Evolutionary conservation across 2,329 filamentous ascomycete genomes (phyloP).

Genomic region (Penicillium oxalicum): DNA sequence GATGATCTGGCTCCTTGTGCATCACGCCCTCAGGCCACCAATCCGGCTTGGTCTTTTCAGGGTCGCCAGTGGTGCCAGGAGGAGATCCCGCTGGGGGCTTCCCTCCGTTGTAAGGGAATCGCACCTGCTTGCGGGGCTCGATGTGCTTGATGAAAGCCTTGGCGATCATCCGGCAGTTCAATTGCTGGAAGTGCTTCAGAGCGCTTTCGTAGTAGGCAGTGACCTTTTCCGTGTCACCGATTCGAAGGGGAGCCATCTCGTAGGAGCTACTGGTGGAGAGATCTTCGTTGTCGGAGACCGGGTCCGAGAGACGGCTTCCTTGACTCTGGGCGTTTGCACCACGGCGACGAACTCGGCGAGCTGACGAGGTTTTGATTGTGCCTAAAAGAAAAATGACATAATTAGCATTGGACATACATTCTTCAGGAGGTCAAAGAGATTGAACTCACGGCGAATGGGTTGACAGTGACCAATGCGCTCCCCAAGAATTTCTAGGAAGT

Average conservation of each 20-base stretch:
- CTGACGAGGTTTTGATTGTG: conserved; percentile 12
- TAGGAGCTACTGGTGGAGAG: conserved; percentile 15
- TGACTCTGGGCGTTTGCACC: conserved; percentile 18
- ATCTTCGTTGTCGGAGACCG: conserved; percentile 22
- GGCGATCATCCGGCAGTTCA: conserved; percentile 41
- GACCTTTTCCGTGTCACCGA: conserved; percentile 37
- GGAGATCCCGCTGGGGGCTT: conserved; percentile 29
- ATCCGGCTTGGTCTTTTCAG: conserved; percentile 41
- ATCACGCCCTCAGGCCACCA: conserved; percentile 42
- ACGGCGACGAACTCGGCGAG: conserved; percentile 28
- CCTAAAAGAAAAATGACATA: background rate
- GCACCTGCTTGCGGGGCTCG: conserved; percentile 45
- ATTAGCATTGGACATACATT: too few species aligned
- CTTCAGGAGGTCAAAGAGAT: too few species aligned
- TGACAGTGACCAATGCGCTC: conserved; percentile 26
- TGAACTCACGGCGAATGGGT: conserved; percentile 25
- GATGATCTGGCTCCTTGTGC: conserved; percentile 47
- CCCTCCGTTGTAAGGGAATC: conserved; percentile 46
- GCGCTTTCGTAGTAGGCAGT: conserved; percentile 37
- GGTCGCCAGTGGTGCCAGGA: conserved; percentile 35
- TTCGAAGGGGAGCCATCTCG: conserved; percentile 28
- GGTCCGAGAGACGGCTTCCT: conserved; percentile 15
- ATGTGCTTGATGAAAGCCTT: conserved; percentile 45
- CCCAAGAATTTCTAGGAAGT: conserved; percentile 31
- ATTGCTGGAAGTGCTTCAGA: conserved; percentile 41